Evolutionary conservation across 2,329 filamentous ascomycete genomes (phyloP).

Genomic region (Botrytis deweyae): DNA sequence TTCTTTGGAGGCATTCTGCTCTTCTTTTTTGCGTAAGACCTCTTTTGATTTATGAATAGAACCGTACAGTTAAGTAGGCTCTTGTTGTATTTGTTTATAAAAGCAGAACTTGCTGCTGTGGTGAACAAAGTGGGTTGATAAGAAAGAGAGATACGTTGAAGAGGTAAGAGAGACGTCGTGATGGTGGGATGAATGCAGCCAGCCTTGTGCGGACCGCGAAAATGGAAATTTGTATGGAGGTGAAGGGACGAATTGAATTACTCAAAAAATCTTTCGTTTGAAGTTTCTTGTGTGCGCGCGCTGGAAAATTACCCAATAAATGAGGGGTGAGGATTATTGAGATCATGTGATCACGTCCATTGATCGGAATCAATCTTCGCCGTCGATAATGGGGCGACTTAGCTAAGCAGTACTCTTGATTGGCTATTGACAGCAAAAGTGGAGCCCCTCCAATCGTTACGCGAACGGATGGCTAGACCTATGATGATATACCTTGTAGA

Average conservation of each 20-base stretch:
- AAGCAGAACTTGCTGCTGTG: conserved; percentile 50
- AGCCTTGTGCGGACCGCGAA: conserved; percentile 29
- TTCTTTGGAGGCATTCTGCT: conserved; percentile 89
- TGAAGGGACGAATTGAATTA: conserved; percentile 7
- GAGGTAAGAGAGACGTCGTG: conserved; percentile 37
- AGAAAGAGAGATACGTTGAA: conserved; percentile 48
- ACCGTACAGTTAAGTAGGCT: conserved; percentile 42
- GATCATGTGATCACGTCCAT: background rate
- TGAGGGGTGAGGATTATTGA: background rate
- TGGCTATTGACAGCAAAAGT: background rate
- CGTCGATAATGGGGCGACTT: background rate
- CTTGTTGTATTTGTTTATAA: conserved; percentile 31
- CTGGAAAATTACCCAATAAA: background rate
- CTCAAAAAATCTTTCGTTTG: conserved; percentile 12
- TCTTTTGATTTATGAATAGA: conserved; percentile 48
- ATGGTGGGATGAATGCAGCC: conserved; percentile 27
- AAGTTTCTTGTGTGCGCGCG: conserved; percentile 11
- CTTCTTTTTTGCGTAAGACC: conserved; percentile 55
- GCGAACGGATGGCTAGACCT: conserved; percentile 8
- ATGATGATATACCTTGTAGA: background rate
- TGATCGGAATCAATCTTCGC: background rate
- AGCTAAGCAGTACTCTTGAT: background rate
- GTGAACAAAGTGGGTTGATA: conserved; percentile 53
- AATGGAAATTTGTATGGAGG: background rate
- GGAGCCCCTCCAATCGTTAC: background rate